Evolutionary conservation across 2,329 filamentous ascomycete species (phyloP).

Genomic region (Huntiella decipiens): DNA sequence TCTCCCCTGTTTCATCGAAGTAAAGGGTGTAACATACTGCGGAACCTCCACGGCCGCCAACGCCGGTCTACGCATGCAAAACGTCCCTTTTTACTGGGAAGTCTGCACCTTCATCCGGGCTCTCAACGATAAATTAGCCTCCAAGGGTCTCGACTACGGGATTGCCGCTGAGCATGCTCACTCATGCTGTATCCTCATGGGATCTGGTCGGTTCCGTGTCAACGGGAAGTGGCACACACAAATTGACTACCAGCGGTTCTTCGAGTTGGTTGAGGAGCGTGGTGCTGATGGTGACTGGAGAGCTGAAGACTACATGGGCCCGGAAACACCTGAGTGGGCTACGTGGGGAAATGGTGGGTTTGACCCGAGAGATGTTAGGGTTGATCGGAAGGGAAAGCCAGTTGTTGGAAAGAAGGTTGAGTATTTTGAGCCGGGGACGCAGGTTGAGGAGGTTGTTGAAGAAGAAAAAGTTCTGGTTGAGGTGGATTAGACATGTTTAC

Average conservation of each 20-base stretch:
- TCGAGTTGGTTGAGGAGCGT: constrained; percentile 57
- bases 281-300: constrained; percentile 48
- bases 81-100: constrained; percentile 91
- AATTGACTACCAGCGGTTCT: constrained; percentile 83
- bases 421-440: not conserved
- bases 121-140: constrained; percentile 48
- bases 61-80: constrained; percentile 86
- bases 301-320: constrained; percentile 80
- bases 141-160: constrained; percentile 61
- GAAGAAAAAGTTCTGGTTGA: too few species aligned
- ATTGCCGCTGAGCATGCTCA: constrained; percentile 91
- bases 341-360: constrained; percentile 90
- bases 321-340: constrained; percentile 79
- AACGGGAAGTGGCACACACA: constrained; percentile 73
- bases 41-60: constrained; percentile 71
- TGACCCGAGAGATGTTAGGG: constrained; percentile 72
- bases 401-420: constrained; percentile 21
- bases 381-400: constrained; percentile 67
- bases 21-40: constrained; percentile 95
- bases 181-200: constrained; percentile 79
- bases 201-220: constrained; percentile 59
- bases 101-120: constrained; percentile 65
- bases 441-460: too few species aligned
- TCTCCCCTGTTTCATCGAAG: constrained; percentile 78
- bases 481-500: too few species aligned